Conservation (phyloP, 495 filamentous ascomycete genomes). For the Lichina pygmaea region DNA sequence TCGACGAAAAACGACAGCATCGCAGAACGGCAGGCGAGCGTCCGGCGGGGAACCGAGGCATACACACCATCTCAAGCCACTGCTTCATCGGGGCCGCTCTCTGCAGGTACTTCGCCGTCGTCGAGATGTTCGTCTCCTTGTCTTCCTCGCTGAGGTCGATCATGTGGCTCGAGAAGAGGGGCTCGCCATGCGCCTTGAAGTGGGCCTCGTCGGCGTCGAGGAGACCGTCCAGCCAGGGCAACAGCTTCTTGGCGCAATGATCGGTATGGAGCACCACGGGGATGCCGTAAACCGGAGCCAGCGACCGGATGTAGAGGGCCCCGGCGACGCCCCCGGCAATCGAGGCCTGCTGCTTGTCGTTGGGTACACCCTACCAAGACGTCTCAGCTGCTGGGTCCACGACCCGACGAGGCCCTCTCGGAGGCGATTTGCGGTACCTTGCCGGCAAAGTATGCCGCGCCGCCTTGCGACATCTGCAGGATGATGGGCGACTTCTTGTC, state of each 20-base stretch:
- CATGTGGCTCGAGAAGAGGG: conserved; percentile 92
- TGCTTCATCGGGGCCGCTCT: conserved; percentile 85
- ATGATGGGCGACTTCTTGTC: conserved; percentile 73
- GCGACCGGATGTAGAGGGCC: conserved; percentile 75
- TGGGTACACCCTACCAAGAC: conserved; percentile 37
- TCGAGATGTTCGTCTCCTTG: conserved; percentile 70
- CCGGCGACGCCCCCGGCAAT: conserved; percentile 68
- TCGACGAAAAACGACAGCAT: no score
- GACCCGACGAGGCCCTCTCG: neutral
- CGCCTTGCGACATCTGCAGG: conserved; percentile 78
- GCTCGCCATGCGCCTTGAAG: conserved; percentile 77
- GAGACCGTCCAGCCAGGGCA: conserved; percentile 93
- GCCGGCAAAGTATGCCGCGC: conserved; percentile 81
- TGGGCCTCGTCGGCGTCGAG: conserved; percentile 72
- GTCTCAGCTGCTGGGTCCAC: neutral
- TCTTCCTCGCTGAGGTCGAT: conserved; percentile 83
- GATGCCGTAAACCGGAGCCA: conserved; percentile 70
- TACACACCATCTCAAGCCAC: conserved; percentile 86
- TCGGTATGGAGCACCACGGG: conserved; percentile 85
- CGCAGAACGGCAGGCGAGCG: no score
- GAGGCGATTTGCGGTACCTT: conserved; percentile 23
- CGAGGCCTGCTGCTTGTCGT: conserved; percentile 63
- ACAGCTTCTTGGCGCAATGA: conserved; percentile 81
- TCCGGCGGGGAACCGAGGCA: no score
- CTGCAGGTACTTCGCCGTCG: conserved; percentile 74